Base-by-base conservation (phyloP, 23 red algal species). In the Gracilaria vermiculophylla region DNA sequence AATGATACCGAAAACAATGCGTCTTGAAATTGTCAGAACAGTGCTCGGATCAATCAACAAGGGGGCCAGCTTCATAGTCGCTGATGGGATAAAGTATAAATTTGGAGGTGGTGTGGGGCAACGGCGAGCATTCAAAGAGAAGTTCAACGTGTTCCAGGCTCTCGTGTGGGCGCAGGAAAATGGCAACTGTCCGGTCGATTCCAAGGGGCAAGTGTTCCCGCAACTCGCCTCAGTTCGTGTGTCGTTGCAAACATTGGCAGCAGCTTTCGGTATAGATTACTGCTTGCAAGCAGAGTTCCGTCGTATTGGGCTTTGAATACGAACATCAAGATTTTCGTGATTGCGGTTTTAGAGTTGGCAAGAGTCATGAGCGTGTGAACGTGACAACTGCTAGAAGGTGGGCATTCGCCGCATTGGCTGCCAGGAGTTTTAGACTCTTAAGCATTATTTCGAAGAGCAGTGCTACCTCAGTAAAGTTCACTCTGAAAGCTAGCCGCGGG, bases 141-240 rank as follows among this genome's bases (percentile, higher is more conserved):
- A 48, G 20, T 73, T 73, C 67, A 73, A 73, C 42, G 67, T 73
- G 67, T 32, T 73, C 28, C 67, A 73, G 42, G 67, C 67, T 36
- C 67, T 73, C 37, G 67, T 73, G 36, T 73, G 35, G 28, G 67
- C 67, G 67, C 67, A 73, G 37, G 67, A 73, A 73, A 17, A 47
- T 5, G 67, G 67, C 40, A 73, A 45, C 20, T 73, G 67, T 17
- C 39, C 67, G 20, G 67, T 73, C 28, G 67, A 73, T 37, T 73
- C 67, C 1, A 73, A 73, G 42, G 67, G 67, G 8, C 36, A 73
- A 40, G 42, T 48, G 40, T 73, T 73, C 42, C 67, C 67, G 20
- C 67, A 73, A 34, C 42, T 73, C 14, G 2, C 67, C 2, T 73
- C 67, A 13, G 67, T 73, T 16, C 17, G 67, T 3, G 40, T 73